Evolutionary conservation across 805 yeast genomes (phyloP), one percentile per base, ranked within the genome.

Genomic region (Grigorovia humatica): DNA sequence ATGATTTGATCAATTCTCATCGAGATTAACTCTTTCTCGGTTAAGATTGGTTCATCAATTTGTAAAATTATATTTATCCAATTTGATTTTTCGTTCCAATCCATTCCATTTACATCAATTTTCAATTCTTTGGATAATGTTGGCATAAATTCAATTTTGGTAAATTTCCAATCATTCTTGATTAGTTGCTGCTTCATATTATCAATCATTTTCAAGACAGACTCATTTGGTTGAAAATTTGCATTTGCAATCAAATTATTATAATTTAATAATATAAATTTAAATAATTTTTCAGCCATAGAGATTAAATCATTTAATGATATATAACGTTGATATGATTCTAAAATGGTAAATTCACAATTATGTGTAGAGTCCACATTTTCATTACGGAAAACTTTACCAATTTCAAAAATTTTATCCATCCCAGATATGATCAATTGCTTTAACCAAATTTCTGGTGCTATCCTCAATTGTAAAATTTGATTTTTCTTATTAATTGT

Each of bases 371-470:
- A 74, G 64, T 91, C 99, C 30, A 91, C 75, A 7, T 97, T 96
- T 69, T 93, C 99, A 61, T 93, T 93, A 59, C 99, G 74, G 67
- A 90, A 93, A 46, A 76, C 82, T 50, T 78, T 76, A 0, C 97
- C 97, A 50, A 93, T 79, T 62, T 93, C 98, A 66, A 79, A 93
- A 2, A 93, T 83, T 57, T 78, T 80, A 58, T 90, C 95, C 60
- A 90, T 80, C 1, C 99, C 99, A 8, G 87, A 76, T 38, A 91
- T 81, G 2, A 89, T 78, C 48, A 93, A 69, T 56, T 85, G 77
- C 63, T 93, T 93, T 51, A 93, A 75, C 96, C 96, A 93, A 42
- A 93, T 70, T 62, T 91, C 99, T 0, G 99, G 99, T 0, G 99
- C 97, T 1, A 93, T 91, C 44, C 99, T 71, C 46, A 93, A 66